Conservation (phyloP, 2,329 filamentous ascomycete genomes). For the Myrmaecium sp. region DNA sequence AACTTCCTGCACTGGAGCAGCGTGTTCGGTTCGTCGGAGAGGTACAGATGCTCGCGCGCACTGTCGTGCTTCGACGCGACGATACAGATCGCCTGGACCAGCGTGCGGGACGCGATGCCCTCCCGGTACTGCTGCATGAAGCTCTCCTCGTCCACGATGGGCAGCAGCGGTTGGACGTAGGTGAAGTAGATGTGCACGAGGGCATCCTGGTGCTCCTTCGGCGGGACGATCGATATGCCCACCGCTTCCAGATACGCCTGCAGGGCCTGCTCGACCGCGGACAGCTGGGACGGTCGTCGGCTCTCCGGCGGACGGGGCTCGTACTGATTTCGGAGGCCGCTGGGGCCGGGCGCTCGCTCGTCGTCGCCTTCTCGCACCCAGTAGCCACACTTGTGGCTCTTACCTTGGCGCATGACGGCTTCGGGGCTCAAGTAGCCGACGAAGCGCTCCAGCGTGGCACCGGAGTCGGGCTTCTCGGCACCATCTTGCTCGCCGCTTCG, state of each 20-base stretch:
- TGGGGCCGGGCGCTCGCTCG: no score
- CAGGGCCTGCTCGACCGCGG: conserved; percentile 16
- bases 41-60: conserved; percentile 22
- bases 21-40: conserved; percentile 18
- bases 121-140: conserved; percentile 21
- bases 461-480: conserved; percentile 12
- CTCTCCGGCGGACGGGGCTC: no score
- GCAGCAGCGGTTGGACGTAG: conserved; percentile 29
- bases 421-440: conserved; percentile 30
- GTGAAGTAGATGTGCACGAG: conserved; percentile 29
- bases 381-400: conserved; percentile 16
- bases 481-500: not conserved
- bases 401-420: conserved; percentile 27
- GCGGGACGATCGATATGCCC: conserved; percentile 18
- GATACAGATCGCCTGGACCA: conserved; percentile 30
- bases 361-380: conserved; percentile 12
- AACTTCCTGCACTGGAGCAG: conserved; percentile 25
- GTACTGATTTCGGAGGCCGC: no score
- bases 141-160: conserved; percentile 26
- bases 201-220: conserved; percentile 17
- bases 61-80: conserved; percentile 30
- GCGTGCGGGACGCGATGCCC: conserved; percentile 19
- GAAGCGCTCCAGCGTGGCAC: conserved; percentile 21
- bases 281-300: conserved; percentile 14
- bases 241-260: conserved; percentile 21